A percentile compares a stretch with the other conserved stretches of the same genome.
Evolutionary conservation across 2,329 filamentous ascomycete genomes (phyloP).

Genomic region (Aspergillus pseudoterreus): DNA sequence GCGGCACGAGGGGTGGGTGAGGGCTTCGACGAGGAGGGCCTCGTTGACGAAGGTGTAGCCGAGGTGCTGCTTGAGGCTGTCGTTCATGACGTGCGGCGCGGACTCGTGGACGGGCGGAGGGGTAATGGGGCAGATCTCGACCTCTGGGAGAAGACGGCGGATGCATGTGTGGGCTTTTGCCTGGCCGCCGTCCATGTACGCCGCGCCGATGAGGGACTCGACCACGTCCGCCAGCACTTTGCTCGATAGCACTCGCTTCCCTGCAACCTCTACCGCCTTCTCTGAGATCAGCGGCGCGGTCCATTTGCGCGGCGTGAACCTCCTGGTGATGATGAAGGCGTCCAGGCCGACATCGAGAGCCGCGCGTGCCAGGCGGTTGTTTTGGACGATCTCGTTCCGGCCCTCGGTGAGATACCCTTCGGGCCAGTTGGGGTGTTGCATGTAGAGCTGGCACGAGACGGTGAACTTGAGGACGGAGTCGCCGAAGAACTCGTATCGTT

Average conservation of each 20-base stretch:
- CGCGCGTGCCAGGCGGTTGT: slow-evolving; percentile 66
- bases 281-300: slow-evolving; percentile 57
- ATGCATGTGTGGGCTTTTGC: slow-evolving; percentile 62
- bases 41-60: slow-evolving; percentile 70
- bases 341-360: slow-evolving; percentile 64
- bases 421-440: slow-evolving; percentile 61
- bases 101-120: not conserved
- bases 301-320: slow-evolving; percentile 72
- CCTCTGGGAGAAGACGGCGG: slow-evolving; percentile 60
- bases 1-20: slow-evolving; percentile 70
- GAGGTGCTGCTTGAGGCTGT: slow-evolving; percentile 35
- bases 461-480: slow-evolving; percentile 78
- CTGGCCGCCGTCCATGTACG: slow-evolving; percentile 66
- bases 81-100: slow-evolving; percentile 13
- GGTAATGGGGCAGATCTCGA: slow-evolving; percentile 19
- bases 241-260: slow-evolving; percentile 54
- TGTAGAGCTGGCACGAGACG: slow-evolving; percentile 62
- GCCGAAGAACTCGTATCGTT: slow-evolving; percentile 81
- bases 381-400: slow-evolving; percentile 70
- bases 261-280: slow-evolving; percentile 12
- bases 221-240: slow-evolving; percentile 86
- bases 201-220: slow-evolving; percentile 77
- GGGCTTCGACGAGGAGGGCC: slow-evolving; percentile 68
- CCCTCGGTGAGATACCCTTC: slow-evolving; percentile 69
- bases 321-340: slow-evolving; percentile 65